Evolutionary conservation across 331 rosid genomes (phyloP), one percentile per base, ranked within the genome.

Genomic region (Dryas integrifolia): DNA sequence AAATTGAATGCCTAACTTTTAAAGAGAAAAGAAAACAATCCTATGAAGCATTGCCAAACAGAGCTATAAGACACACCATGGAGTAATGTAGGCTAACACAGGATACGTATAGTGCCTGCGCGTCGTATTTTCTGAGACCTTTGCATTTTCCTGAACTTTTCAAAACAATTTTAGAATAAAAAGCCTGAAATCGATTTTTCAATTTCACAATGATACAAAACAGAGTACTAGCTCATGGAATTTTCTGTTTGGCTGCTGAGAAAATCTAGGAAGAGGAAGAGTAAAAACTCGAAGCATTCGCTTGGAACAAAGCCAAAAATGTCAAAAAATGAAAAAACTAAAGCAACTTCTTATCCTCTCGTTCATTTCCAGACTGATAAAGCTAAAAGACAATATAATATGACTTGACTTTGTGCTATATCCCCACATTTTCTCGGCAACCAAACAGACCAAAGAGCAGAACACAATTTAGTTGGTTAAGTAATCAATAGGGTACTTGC

Each of bases 81-180:
- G 96, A 72, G 99, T 95, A 63, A 95, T 84, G 87, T 89, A 95
- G 75, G 88, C 97, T 81, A 95, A 92, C 43, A 83, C 90, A 57
- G 96, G 97, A 79, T 86, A 85, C 15, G 21, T 70, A 78, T 86
- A 86, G 68, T 80, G 89, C 82, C 92, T 87, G 47, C 24, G 75
- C 38, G 88, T 84, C n/a, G 50, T 35, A 79, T 92, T 89, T 69
- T 81, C 89, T 1, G 93, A 81, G 2, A 84, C 92, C 67, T 58
- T 79, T 3, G 81, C 67, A 79, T 92, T 82, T 80, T 95, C 98
- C 98, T 95, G 80, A 75, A 58, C 40, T 55, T 21, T 44, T n/a
- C 13, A 63, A 8, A 55, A 4, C 16, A 16, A 53, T 26, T 50
- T 26, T 58, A 56, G 4, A 68, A 45, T 18, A 63, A 73, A 73